Base-by-base conservation (phyloP, 2,329 filamentous ascomycete genomes). In the Onygenales sp. region DNA sequence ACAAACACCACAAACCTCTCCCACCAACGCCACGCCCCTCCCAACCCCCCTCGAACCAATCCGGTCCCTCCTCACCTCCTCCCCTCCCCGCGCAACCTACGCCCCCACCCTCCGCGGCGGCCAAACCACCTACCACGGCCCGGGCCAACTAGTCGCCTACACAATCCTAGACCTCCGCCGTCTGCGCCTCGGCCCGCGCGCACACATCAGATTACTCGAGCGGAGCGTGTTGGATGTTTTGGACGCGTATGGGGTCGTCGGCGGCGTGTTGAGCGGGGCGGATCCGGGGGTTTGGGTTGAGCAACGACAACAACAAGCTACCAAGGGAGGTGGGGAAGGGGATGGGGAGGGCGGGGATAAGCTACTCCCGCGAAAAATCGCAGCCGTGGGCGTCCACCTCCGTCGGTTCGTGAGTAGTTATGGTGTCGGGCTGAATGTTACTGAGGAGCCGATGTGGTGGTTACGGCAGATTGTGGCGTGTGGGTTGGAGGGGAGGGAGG, bases 51-150 rank as follows among this genome's bases (percentile, higher is more conserved):
- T 17, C 17, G 17, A 17, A 17, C 17, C 17, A 17, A 71, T 72
- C 52, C 64, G 67, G 27, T 57, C 64, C 9, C 60, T 71, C 45
- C 59, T 68, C 31, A 64, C 62, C n/a, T 47, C 59, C 3, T 50
- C 64, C 35, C 55, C 66, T 35, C 72, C 72, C 38, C 61, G 66
- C 31, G 86, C 85, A 2, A 74, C 80, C n/a, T 82, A 93, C 61
- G 70, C 81, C 43, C 78, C 84, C 62, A 86, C 88, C 11, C 79
- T 83, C n/a, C 84, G 93, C 52, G 93, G 93, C 57, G 93, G 93
- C 0, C 83, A 95, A 59, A 91, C 89, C 0, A 97, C 93, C 2
- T 97, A 95, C 73, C 93, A 98, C 67, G 93, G 92, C 0, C 93
- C 92, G 0, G 92, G 92, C 0, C 93, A 98, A 68, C 73, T 95